Percentiles rank a stretch among this genome's conserved stretches.
Conservation (phyloP, 2,329 filamentous ascomycete genomes). For the Verticillium zaregamsianum region DNA sequence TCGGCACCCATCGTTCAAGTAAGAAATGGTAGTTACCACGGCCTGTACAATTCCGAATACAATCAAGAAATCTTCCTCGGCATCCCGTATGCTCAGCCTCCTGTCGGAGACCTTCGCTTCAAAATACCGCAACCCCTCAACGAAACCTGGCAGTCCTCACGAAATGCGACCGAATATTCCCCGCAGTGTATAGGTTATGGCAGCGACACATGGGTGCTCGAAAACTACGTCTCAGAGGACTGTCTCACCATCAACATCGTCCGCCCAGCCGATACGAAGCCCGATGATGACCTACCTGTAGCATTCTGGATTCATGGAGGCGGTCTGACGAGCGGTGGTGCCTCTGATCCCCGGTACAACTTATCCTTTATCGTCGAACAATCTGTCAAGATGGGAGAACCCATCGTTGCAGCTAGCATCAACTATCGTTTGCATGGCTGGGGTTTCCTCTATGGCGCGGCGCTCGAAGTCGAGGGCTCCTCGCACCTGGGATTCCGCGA, state of each 20-base stretch:
- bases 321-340: constrained; percentile 13
- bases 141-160: constrained; percentile 31
- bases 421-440: constrained; percentile 25
- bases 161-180: constrained; percentile 40
- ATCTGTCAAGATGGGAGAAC: neutral
- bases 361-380: constrained; percentile 1
- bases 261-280: neutral
- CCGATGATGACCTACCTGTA: constrained; percentile 1
- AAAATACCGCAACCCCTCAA: constrained; percentile 34
- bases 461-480: constrained; percentile 17
- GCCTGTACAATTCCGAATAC: constrained; percentile 15
- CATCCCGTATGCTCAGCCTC: constrained; percentile 53
- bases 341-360: constrained; percentile 1
- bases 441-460: constrained; percentile 25
- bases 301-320: constrained; percentile 5
- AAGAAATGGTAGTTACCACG: constrained; percentile 27
- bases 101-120: constrained; percentile 44
- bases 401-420: constrained; percentile 21
- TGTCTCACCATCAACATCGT: constrained; percentile 28
- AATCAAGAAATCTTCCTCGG: constrained; percentile 36
- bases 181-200: constrained; percentile 46
- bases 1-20: constrained; percentile 13
- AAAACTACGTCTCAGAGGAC: constrained; percentile 20
- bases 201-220: constrained; percentile 17
- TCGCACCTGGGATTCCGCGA: constrained; percentile 27